phyloP scores from a whole-genome alignment of 371 early-diverging fungal genomes.

The Mucor plumbeus region DNA sequence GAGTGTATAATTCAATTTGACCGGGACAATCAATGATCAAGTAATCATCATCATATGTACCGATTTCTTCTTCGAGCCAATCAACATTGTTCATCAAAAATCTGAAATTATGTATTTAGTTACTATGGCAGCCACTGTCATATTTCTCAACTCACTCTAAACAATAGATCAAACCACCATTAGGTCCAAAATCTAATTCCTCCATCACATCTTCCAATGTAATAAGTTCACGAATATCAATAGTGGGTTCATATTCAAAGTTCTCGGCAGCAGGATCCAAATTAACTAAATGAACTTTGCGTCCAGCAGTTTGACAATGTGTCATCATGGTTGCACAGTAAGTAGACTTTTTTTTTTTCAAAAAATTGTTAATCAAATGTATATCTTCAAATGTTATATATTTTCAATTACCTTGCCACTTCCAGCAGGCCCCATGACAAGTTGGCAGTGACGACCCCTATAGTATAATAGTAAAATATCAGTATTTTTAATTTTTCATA shows the following conservation, averaged over 20 bases:
- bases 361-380: background rate
- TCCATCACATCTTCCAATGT: conserved; percentile 98
- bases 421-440: conserved; percentile 99
- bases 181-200: conserved; percentile 97
- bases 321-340: conserved; percentile 95
- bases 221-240: conserved; percentile 95
- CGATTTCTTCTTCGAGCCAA: conserved; percentile 95
- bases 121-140: background rate
- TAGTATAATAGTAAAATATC: background rate
- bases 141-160: conserved; percentile 69
- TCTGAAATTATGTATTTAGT: conserved; percentile 21
- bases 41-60: conserved; percentile 92
- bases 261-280: conserved; percentile 98
- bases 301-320: conserved; percentile 82
- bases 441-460: conserved; percentile 89
- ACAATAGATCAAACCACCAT: conserved; percentile 98
- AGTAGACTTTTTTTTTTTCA: conserved; percentile 73
- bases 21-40: conserved; percentile 99
- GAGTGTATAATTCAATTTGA: conserved; percentile 99
- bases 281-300: conserved; percentile 93
- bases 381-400: background rate
- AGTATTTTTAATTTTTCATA: background rate
- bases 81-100: conserved; percentile 94
- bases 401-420: conserved; percentile 80
- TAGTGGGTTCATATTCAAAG: conserved; percentile 91